A percentile compares a stretch with the other conserved stretches of the same genome.
Evolutionary conservation across 176 grass and related monocot genomes (phyloP).

Genomic region (Oryza meyeriana): DNA sequence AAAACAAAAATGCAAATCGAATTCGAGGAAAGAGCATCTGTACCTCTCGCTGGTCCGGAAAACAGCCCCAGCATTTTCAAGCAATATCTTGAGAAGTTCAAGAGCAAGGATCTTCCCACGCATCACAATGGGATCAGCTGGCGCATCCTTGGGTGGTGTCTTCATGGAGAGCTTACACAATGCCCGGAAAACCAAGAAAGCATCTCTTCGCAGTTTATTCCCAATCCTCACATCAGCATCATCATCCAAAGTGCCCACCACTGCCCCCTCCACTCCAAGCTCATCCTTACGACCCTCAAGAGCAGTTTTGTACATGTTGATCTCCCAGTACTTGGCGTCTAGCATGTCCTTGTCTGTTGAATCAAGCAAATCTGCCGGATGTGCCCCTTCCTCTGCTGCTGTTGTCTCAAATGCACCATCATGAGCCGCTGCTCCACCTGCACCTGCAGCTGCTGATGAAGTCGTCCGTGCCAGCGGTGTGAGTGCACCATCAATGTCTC

Average conservation of each 20-base stretch:
- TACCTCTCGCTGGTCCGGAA: slow-evolving; percentile 98
- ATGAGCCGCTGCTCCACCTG: slow-evolving; percentile 39
- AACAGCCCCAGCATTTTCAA: slow-evolving; percentile 98
- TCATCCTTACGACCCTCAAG: slow-evolving; percentile 94
- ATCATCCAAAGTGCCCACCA: slow-evolving; percentile 60
- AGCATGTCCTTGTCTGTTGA: slow-evolving; percentile 98
- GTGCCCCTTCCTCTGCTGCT: slow-evolving; percentile 58
- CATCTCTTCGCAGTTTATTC: slow-evolving; percentile 90
- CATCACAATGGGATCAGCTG: slow-evolving; percentile 80
- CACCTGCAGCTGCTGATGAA: slow-evolving; percentile 36
- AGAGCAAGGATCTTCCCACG: slow-evolving; percentile 94
- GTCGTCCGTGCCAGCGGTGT: slow-evolving; percentile 52
- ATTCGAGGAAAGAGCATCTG: slow-evolving; percentile 20
- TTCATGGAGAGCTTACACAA: slow-evolving; percentile 99
- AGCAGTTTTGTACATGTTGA: slow-evolving; percentile 98
- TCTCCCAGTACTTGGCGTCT: slow-evolving; percentile 98
- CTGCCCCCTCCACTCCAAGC: slow-evolving; percentile 71
- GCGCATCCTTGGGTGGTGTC: slow-evolving; percentile 84
- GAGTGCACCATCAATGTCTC: slow-evolving; percentile 81
- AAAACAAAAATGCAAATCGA: not conserved
- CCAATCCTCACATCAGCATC: slow-evolving; percentile 91
- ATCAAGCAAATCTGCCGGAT: slow-evolving; percentile 91
- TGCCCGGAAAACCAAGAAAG: slow-evolving; percentile 92
- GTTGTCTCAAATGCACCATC: slow-evolving; percentile 93
- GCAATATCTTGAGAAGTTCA: slow-evolving; percentile 95